phyloP scores from a whole-genome alignment of 2,329 filamentous ascomycete genomes.

The Falciphora oryzae region DNA sequence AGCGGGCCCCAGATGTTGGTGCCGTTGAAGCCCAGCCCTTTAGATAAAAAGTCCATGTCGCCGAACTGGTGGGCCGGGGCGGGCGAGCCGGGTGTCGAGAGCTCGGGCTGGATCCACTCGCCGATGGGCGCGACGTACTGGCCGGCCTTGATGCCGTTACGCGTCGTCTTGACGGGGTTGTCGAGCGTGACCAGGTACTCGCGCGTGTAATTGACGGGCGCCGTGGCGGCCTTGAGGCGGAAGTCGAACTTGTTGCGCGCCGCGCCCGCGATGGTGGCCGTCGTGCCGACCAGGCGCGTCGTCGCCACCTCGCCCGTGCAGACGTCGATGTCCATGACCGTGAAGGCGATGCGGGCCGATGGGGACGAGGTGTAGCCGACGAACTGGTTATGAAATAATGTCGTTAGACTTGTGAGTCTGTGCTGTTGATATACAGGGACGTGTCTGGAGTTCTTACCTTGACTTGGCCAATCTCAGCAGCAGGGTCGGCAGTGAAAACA shows the following conservation, averaged over 20 bases:
- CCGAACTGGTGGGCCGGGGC: constrained; percentile 1
- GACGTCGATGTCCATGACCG: constrained; percentile 5
- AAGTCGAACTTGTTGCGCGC: constrained; percentile 9
- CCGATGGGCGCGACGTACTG: constrained; percentile 6
- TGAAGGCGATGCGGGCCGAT: not conserved
- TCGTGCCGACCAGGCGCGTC: not conserved
- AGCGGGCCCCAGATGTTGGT: constrained; percentile 7
- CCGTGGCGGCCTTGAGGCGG: not conserved
- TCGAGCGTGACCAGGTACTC: constrained; percentile 6
- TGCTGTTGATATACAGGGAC: not conserved
- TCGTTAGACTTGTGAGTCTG: not conserved
- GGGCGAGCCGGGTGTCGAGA: constrained; percentile 1
- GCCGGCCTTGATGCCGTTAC: constrained; percentile 7
- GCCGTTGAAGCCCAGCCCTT: constrained; percentile 5
- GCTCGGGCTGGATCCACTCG: constrained; percentile 9
- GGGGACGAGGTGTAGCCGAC: constrained; percentile 5
- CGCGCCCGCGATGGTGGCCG: constrained; percentile 1
- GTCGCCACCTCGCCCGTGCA: constrained; percentile 2
- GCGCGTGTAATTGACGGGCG: constrained; percentile 1
- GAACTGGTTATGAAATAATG: not conserved
- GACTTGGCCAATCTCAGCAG: not conserved
- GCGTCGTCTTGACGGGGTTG: not conserved
- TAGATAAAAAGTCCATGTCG: constrained; percentile 3
- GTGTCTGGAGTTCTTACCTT: not conserved
- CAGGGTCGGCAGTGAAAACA: not conserved